A percentile compares a stretch with the other conserved stretches of the same genome.
phyloP scores from a whole-genome alignment of 164 flowering plant species.

The Echeveria elegans region DNA sequence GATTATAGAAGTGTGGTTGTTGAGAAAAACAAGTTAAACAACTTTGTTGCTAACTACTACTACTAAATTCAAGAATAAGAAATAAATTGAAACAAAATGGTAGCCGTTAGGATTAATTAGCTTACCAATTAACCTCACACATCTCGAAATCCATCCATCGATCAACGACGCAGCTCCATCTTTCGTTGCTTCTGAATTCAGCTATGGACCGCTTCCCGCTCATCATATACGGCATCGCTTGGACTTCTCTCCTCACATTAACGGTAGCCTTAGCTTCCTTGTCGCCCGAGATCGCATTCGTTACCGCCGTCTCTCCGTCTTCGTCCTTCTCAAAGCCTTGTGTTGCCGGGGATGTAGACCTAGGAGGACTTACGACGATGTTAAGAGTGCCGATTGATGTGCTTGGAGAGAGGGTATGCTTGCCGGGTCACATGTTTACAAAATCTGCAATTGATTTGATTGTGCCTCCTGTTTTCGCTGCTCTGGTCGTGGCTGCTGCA shows the following conservation, averaged over 20 bases:
- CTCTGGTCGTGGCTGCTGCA: slow-evolving; percentile 45
- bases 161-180: slow-evolving; percentile 10
- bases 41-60: no score
- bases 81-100: no score
- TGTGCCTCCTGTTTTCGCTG: slow-evolving; percentile 65
- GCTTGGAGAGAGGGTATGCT: slow-evolving; percentile 42
- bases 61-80: no score
- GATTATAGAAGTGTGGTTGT: no score
- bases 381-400: slow-evolving; percentile 51
- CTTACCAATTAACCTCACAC: background rate
- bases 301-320: slow-evolving; percentile 30
- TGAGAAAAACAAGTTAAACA: no score
- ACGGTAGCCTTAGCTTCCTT: slow-evolving; percentile 55
- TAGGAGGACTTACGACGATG: slow-evolving; percentile 6
- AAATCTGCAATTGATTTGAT: slow-evolving; percentile 38
- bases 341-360: background rate
- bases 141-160: background rate
- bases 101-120: background rate
- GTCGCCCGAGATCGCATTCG: slow-evolving; percentile 51
- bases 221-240: slow-evolving; percentile 38
- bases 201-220: slow-evolving; percentile 23
- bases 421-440: slow-evolving; percentile 37
- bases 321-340: slow-evolving; percentile 28
- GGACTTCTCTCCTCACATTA: slow-evolving; percentile 42
- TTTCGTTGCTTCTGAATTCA: slow-evolving; percentile 10